Conservation (phyloP, 768 basidiomycete genomes). For the Lactarius akahatsu region DNA sequence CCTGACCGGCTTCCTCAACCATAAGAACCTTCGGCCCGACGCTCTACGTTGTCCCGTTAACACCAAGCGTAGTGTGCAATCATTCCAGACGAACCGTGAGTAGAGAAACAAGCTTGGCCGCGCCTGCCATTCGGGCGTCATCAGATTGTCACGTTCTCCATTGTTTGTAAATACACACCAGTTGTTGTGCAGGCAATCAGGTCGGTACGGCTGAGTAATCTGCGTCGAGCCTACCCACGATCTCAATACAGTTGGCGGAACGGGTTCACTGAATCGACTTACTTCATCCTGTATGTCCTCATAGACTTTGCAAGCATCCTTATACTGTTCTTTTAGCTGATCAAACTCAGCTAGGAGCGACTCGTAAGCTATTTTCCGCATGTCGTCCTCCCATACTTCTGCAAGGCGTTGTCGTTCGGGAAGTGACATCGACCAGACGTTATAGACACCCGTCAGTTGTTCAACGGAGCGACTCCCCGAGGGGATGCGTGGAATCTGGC, state of each 20-base stretch:
- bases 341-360: slow-evolving; percentile 45
- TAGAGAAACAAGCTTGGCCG: slow-evolving; percentile 61
- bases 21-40: slow-evolving; percentile 60
- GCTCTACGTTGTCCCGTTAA: slow-evolving; percentile 41
- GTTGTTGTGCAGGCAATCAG: slow-evolving; percentile 79
- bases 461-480: slow-evolving; percentile 37
- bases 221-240: slow-evolving; percentile 49
- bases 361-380: slow-evolving; percentile 37
- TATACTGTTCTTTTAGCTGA: slow-evolving; percentile 40
- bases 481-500: slow-evolving; percentile 42
- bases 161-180: slow-evolving; percentile 41
- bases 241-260: background rate
- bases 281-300: slow-evolving; percentile 57
- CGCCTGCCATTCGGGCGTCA: slow-evolving; percentile 43
- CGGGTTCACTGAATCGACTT: slow-evolving; percentile 23
- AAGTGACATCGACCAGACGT: slow-evolving; percentile 56
- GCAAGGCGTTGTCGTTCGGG: slow-evolving; percentile 49
- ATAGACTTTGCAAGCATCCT: slow-evolving; percentile 40
- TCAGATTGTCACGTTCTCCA: background rate
- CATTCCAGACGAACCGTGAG: slow-evolving; percentile 46
- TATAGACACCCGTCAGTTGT: slow-evolving; percentile 36
- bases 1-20: slow-evolving; percentile 82
- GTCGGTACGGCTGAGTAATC: slow-evolving; percentile 52
- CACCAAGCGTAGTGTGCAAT: background rate
- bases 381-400: slow-evolving; percentile 47